A percentile compares a stretch with the other conserved stretches of the same genome.
These are phyloP conservation scores for Cladochytrium tenue DNA, from an alignment of 371 early-diverging fungal species.

Conservation along the genomic window DNA sequence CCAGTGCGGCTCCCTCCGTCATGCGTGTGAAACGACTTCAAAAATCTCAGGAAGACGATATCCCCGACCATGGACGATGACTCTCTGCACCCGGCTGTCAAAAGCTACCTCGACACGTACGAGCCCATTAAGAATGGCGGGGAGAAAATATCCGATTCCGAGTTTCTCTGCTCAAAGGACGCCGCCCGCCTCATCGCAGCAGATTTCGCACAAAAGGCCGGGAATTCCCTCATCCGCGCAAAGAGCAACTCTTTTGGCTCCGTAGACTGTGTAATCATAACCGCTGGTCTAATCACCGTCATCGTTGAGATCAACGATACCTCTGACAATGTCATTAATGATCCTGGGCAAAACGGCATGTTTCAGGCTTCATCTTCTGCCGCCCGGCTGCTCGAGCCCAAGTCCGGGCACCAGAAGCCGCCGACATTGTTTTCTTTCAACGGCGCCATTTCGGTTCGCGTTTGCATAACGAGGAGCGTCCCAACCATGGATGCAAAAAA, in stretches of 20 bases:
- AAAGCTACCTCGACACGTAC: too few species aligned
- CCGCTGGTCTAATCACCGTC: background rate
- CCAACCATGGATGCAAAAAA: too few species aligned
- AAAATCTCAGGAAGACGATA: too few species aligned
- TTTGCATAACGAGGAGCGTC: background rate
- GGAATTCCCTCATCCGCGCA: background rate
- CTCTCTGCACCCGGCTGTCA: too few species aligned
- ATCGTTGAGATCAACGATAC: background rate
- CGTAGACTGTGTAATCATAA: background rate
- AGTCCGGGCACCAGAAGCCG: background rate
- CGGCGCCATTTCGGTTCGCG: background rate
- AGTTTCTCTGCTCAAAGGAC: conserved; percentile 1
- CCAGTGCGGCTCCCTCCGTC: too few species aligned
- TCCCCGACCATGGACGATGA: too few species aligned
- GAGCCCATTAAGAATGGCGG: too few species aligned
- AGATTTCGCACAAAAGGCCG: background rate
- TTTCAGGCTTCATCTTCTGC: background rate
- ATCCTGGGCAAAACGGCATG: background rate
- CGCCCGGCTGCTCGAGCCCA: background rate
- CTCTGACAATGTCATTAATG: background rate
- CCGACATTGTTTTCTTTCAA: background rate
- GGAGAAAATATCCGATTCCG: background rate
- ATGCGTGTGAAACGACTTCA: too few species aligned
- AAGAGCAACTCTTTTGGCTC: background rate
- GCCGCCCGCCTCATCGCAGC: background rate